Percentiles rank a stretch among this genome's conserved stretches.
phyloP scores from a whole-genome alignment of 2,329 filamentous ascomycete species.

The Domatiomyces globalis region DNA sequence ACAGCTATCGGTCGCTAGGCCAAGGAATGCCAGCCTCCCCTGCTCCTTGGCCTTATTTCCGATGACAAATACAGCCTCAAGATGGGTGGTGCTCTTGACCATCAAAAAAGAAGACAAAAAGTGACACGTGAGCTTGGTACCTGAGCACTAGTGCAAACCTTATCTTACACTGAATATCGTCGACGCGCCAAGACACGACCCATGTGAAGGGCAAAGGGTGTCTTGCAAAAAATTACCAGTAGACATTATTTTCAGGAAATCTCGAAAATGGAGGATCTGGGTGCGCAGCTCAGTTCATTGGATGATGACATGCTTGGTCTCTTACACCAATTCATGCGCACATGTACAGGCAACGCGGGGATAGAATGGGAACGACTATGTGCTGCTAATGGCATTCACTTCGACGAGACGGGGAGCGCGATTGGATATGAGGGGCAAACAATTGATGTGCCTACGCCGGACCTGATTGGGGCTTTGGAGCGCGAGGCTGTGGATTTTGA shows the following conservation, averaged over 20 bases:
- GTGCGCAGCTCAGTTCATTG: not conserved
- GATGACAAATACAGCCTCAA: too few relatives aligned
- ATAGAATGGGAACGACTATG: not conserved
- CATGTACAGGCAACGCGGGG: not conserved
- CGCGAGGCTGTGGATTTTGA: not conserved
- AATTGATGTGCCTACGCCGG: not conserved
- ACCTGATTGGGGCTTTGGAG: not conserved
- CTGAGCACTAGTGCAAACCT: too few relatives aligned
- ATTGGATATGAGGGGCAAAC: not conserved
- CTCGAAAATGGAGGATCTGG: not conserved
- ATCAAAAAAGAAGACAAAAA: too few relatives aligned
- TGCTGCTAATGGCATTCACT: not conserved
- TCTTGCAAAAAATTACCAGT: too few relatives aligned
- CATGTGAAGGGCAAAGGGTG: too few relatives aligned
- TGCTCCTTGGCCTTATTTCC: too few relatives aligned
- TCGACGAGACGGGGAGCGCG: not conserved
- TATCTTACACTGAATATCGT: too few relatives aligned
- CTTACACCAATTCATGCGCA: not conserved
- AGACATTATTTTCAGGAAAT: not conserved
- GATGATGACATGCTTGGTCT: not conserved
- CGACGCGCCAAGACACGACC: too few relatives aligned
- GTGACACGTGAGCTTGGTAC: too few relatives aligned
- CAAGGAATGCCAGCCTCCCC: too few relatives aligned
- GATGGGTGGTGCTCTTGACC: too few relatives aligned
- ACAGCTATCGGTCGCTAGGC: too few relatives aligned